A percentile compares a stretch with the other conserved stretches of the same genome.
These are phyloP conservation scores for Verticillium tricorpus DNA, from an alignment of 2,329 filamentous ascomycete genomes.

Conservation along the genomic window DNA sequence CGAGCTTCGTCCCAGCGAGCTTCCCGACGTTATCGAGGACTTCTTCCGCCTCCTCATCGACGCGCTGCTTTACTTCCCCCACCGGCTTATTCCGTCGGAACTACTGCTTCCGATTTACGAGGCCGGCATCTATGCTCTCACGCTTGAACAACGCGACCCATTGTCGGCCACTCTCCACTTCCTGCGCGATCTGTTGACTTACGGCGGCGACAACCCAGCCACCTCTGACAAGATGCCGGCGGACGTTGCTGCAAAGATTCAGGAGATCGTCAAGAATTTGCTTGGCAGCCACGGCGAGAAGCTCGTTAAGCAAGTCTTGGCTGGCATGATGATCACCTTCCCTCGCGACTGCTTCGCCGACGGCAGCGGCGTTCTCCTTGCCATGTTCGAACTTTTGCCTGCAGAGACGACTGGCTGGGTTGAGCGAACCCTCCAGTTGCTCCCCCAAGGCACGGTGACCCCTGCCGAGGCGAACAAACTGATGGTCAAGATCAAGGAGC, in stretches of 20 bases:
- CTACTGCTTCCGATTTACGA: constrained; percentile 81
- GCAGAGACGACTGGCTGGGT: constrained; percentile 78
- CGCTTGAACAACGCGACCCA: constrained; percentile 86
- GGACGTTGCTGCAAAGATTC: constrained; percentile 64
- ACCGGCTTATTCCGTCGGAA: constrained; percentile 72
- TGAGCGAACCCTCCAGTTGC: constrained; percentile 73
- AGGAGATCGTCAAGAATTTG: constrained; percentile 67
- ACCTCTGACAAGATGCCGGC: constrained; percentile 53
- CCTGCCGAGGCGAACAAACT: constrained; percentile 76
- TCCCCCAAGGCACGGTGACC: constrained; percentile 78
- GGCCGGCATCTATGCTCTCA: constrained; percentile 80
- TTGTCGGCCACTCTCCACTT: constrained; percentile 91
- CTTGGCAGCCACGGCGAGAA: constrained; percentile 66
- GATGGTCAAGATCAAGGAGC: constrained; percentile 74
- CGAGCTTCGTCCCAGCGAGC: constrained; percentile 67
- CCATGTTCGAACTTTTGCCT: constrained; percentile 83
- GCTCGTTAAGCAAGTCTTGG: constrained; percentile 83
- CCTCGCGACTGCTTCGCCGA: constrained; percentile 94
- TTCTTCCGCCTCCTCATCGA: constrained; percentile 94
- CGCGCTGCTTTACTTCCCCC: constrained; percentile 87
- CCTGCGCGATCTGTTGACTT: constrained; percentile 83
- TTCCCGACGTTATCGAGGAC: constrained; percentile 86
- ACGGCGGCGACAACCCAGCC: constrained; percentile 72
- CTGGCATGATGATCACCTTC: constrained; percentile 99
- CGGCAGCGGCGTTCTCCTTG: constrained; percentile 85